Base-by-base conservation (phyloP, 2,329 filamentous ascomycete species). In the Colletotrichum sansevieriae region DNA sequence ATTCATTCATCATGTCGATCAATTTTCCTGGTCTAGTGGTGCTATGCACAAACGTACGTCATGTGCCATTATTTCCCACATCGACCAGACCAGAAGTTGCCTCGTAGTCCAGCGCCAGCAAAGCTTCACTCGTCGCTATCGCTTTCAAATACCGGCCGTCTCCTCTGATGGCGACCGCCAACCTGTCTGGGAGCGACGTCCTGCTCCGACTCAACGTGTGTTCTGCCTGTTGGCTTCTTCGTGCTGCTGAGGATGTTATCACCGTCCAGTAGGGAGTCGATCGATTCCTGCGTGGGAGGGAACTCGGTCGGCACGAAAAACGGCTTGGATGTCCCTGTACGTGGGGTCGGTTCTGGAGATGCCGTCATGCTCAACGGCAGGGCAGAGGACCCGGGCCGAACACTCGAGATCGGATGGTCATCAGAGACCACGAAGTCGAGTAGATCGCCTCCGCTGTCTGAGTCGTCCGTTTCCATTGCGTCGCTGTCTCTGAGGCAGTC, bases 401-500 rank as follows among this genome's bases (percentile, higher is more conserved):
- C 82, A 35, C 65, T 70, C 22, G 68, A 68, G 9, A 66, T 41
- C 22, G 69, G 70, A 41, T 76, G 74, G 67, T 89, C 77, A 77
- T 89, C 77, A 71, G 81, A 76, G 74, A 90, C 82, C 73, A 92
- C 75, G 78, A 92, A 85, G 79, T 88, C 80, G 72, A 87, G 65
- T 13, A 88, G 75, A 71, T 88, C 86, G 51, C 77, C 80, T 12
- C 83, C 84, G 66, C 81, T 79, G 65, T 87, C 85, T 0, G 83
- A 85, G 13, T 81, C 84, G 70, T 83, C 81, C 18, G 78, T 81
- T 57, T 83, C 81, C 66, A 82, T 75, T 64, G 82, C 71, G 70
- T 86, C 84, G 71, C 83, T 85, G 13, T 83, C 83, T 22, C 83
- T 78, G 62, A 80, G 82, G 71, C 85, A 86, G 67, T 87, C 85